Evolutionary conservation across 805 yeast species (phyloP).

Genomic region (Kluyveromyces aestuarii): DNA sequence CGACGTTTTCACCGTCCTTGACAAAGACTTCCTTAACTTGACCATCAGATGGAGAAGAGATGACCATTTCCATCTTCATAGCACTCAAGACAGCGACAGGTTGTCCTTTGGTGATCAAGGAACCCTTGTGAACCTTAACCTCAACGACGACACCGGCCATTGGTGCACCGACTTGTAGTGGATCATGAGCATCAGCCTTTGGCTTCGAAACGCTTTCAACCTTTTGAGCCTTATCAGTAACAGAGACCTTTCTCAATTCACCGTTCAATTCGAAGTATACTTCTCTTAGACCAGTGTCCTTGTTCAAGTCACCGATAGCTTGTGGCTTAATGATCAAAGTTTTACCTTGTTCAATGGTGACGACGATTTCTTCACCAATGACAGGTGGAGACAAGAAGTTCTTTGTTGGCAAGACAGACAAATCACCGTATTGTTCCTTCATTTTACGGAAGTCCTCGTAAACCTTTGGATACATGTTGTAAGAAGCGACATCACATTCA

Average conservation of each 20-base stretch:
- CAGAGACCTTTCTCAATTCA: conserved; percentile 92
- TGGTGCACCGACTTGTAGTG: conserved; percentile 94
- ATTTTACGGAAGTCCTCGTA: conserved; percentile 77
- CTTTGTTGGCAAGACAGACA: conserved; percentile 89
- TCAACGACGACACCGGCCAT: conserved; percentile 99
- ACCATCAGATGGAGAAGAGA: conserved; percentile 85
- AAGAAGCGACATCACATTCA: conserved; percentile 89
- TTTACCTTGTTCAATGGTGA: conserved; percentile 93
- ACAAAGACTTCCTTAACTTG: conserved; percentile 66
- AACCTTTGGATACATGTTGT: conserved; percentile 97
- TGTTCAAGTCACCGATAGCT: conserved; percentile 85
- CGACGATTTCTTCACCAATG: conserved; percentile 79
- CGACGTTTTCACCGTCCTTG: conserved; percentile 91
- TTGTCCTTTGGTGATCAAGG: conserved; percentile 92
- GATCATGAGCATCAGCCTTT: conserved; percentile 81
- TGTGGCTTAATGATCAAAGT: conserved; percentile 80
- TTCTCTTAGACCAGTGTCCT: conserved; percentile 84
- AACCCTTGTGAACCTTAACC: conserved; percentile 80
- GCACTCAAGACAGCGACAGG: conserved; percentile 90
- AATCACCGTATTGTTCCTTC: conserved; percentile 76
- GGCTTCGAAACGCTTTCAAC: conserved; percentile 80
- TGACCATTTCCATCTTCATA: conserved; percentile 99
- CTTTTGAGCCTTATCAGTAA: conserved; percentile 79
- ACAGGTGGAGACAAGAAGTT: conserved; percentile 81
- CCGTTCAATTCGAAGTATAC: conserved; percentile 97